phyloP scores from a whole-genome alignment of 2,329 filamentous ascomycete genomes.

The Phaeosphaeriaceae sp. region DNA sequence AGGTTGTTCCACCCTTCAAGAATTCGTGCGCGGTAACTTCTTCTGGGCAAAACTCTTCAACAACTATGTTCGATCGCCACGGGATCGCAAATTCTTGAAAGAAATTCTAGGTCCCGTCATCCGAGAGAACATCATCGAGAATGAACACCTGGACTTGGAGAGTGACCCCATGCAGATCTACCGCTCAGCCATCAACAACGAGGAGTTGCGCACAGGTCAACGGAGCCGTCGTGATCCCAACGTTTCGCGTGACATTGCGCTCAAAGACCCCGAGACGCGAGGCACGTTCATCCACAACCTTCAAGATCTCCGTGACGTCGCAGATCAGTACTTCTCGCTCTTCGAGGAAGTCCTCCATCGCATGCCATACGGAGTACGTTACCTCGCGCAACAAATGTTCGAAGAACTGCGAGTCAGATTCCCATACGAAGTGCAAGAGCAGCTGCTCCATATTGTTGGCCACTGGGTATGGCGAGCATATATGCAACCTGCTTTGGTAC shows the following conservation, averaged over 20 bases:
- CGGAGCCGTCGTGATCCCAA: conserved; percentile 82
- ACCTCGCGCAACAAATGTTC: conserved; percentile 85
- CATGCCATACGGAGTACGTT: conserved; percentile 93
- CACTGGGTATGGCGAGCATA: conserved; percentile 97
- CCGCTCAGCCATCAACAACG: conserved; percentile 92
- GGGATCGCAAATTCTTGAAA: conserved; percentile 90
- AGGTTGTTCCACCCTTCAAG: conserved; percentile 73
- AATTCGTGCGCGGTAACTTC: conserved; percentile 87
- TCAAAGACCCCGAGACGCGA: conserved; percentile 91
- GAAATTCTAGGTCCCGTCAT: conserved; percentile 86
- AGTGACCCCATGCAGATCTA: conserved; percentile 99
- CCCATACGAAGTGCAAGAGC: conserved; percentile 76
- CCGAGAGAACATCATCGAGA: conserved; percentile 90
- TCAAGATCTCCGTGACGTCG: conserved; percentile 91
- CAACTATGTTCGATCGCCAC: conserved; percentile 88
- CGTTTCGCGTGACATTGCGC: conserved; percentile 90
- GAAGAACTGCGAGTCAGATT: conserved; percentile 79
- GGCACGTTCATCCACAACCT: conserved; percentile 93
- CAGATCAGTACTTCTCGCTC: conserved; percentile 83
- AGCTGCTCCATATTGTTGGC: conserved; percentile 81
- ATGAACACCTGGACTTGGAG: conserved; percentile 88
- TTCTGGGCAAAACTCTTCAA: conserved; percentile 89
- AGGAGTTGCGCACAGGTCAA: conserved; percentile 89
- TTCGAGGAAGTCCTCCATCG: conserved; percentile 83
- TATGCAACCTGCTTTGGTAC: conserved; percentile 84